A percentile compares a stretch with the other conserved stretches of the same genome.
phyloP scores from a whole-genome alignment of 108 stramenopile genomes.

The Fragilaria crotonensis region DNA sequence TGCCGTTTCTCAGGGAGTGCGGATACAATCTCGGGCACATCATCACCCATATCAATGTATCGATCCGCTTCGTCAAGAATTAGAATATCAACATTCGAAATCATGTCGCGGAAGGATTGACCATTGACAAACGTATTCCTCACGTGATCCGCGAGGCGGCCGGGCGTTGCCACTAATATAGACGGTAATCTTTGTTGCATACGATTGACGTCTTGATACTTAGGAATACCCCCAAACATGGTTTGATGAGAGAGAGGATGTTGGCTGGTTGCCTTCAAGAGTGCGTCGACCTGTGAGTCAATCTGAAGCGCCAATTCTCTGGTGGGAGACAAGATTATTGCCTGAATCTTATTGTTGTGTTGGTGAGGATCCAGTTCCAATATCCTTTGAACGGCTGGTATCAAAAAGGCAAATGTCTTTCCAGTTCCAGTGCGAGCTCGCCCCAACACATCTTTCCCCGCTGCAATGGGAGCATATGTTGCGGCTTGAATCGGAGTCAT shows the following conservation, averaged over 20 bases:
- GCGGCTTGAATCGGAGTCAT: slow-evolving; percentile 87
- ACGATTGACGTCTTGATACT: slow-evolving; percentile 49
- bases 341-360: slow-evolving; percentile 13
- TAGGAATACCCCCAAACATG: slow-evolving; percentile 77
- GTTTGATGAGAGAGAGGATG: slow-evolving; percentile 47
- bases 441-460: slow-evolving; percentile 69
- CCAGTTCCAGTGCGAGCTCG: slow-evolving; percentile 88
- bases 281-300: slow-evolving; percentile 52
- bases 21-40: slow-evolving; percentile 71
- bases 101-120: slow-evolving; percentile 12
- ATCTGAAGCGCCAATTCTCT: slow-evolving; percentile 93
- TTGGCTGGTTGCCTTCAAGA: slow-evolving; percentile 11
- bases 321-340: slow-evolving; percentile 88
- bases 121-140: slow-evolving; percentile 1
- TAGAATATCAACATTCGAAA: slow-evolving; percentile 37
- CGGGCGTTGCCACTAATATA: slow-evolving; percentile 92
- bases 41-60: slow-evolving; percentile 88
- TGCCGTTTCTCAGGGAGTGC: slow-evolving; percentile 70
- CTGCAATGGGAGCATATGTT: slow-evolving; percentile 50
- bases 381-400: slow-evolving; percentile 71
- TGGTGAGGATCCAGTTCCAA: slow-evolving; percentile 46
- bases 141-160: slow-evolving; percentile 84
- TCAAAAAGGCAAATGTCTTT: slow-evolving; percentile 63
- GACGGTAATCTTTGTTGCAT: slow-evolving; percentile 42
- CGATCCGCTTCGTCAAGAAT: slow-evolving; percentile 95